Evolutionary conservation across 306 rosid genomes (phyloP), one percentile per base, ranked within the genome.

Genomic region (Dryas alaskensis): DNA sequence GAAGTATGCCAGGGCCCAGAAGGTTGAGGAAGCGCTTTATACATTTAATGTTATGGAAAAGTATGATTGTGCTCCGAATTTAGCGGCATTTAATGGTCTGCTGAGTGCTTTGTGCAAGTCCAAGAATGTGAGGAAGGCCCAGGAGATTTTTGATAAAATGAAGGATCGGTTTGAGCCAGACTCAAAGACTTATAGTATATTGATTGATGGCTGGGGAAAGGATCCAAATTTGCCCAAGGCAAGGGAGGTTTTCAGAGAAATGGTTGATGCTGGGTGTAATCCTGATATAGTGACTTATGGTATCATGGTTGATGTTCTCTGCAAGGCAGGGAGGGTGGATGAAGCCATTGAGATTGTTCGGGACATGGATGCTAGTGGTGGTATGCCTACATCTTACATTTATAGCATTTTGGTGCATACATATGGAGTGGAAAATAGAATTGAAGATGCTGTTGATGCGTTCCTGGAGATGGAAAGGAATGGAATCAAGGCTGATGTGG

Each of bases 231-330:
- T 89, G 67, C 98, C 95, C 2, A 84, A 80, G 66, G 97, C 92
- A 10, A 86, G 94, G 67, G 96, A 87, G 86, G 69, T 87, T 69
- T 91, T 83, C 12, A 47, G 91, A 57, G 92, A 94, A 70, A 94
- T 89, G 98, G 80, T 89, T 74, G 58, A 43, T 5, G 31, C 61
- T 0, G 96, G 92, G n/a, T 83, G 96, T n/a, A 51, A 70, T 61
- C 96, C 89, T 14, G 98, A 93, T 69, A 73, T 85, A 72, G 98
- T 93, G 52, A 91, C 97, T n/a, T 88, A 89, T 70, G 92, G 98
- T 51, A 86, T 88, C 44, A 81, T 91, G 94, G 92, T 89, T 73
- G 96, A 91, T 73, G 74, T 91, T 83, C 96, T 91, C 52, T 91
- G 97, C 79, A 91, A 91, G 73, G 94, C 85, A 2, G 98, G 98